These are phyloP conservation scores for Martiniozyma asiatica DNA, from an alignment of 1,139 yeast species.

Conservation along the genomic window DNA sequence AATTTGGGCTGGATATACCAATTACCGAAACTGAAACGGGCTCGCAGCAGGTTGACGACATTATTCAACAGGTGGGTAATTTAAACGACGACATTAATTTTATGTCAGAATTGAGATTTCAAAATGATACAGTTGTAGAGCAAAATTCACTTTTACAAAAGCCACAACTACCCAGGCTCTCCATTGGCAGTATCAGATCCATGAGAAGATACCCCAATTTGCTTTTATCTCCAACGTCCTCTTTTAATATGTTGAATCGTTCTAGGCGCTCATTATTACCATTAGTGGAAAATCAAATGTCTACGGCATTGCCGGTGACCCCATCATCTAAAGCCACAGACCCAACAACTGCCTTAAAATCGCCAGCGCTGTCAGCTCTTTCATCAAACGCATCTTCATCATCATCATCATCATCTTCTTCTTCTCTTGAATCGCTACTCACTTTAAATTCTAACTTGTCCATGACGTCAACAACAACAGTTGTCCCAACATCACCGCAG, in stretches of 20 bases:
- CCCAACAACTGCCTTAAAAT: no score
- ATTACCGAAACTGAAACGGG: conserved; percentile 11
- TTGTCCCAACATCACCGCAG: conserved; percentile 1
- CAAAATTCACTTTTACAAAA: no score
- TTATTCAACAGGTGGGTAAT: conserved; percentile 12
- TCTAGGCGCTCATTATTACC: no score
- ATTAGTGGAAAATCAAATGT: no score
- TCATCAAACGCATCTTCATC: no score
- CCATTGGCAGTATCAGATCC: neutral
- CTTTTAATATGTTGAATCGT: conserved; percentile 6
- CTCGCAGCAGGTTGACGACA: conserved; percentile 19
- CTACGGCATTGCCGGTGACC: no score
- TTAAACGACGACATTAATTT: no score
- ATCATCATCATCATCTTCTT: neutral
- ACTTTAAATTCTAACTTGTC: neutral
- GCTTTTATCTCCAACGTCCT: conserved; percentile 5
- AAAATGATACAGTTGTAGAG: no score
- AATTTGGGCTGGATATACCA: neutral
- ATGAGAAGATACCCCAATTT: neutral
- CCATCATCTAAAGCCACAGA: no score
- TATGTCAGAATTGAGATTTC: no score
- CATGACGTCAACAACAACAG: conserved; percentile 1
- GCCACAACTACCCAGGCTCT: conserved; percentile 1
- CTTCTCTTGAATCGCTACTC: neutral
- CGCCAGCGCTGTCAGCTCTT: no score